Percentiles rank a stretch among this genome's conserved stretches.
Conservation (phyloP, 441 rosid genomes). For the Manihot esculenta region DNA sequence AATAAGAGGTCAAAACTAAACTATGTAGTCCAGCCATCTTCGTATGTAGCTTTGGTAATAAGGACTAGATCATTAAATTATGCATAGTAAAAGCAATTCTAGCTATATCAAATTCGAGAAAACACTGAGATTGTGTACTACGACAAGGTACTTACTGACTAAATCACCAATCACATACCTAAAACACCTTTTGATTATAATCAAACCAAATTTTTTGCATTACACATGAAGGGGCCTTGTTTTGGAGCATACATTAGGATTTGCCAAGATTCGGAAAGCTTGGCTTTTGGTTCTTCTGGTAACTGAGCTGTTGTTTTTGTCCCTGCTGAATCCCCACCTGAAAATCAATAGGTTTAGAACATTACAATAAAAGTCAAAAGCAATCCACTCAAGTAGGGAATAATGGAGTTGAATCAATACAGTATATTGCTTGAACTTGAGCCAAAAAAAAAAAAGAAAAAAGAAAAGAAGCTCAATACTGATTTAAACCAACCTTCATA, state of each 20-base stretch:
- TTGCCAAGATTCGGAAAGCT: slow-evolving; percentile 58
- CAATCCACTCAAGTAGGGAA: not conserved
- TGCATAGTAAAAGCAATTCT: not conserved
- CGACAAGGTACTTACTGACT: slow-evolving; percentile 15
- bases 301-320: slow-evolving; percentile 29
- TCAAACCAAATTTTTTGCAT: slow-evolving; percentile 32
- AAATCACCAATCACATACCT: slow-evolving; percentile 34
- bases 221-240: slow-evolving; percentile 31
- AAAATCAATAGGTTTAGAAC: slow-evolving; percentile 3
- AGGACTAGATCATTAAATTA: not conserved
- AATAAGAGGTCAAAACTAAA: slow-evolving; percentile 2
- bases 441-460: not conserved
- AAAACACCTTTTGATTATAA: slow-evolving; percentile 32
- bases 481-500: too few species aligned
- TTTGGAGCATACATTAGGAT: slow-evolving; percentile 63
- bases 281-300: slow-evolving; percentile 47
- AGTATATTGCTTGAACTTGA: not conserved
- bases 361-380: not conserved
- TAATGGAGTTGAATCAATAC: not conserved
- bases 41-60: not conserved
- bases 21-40: not conserved
- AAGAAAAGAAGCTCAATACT: too few species aligned
- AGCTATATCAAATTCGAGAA: slow-evolving; percentile 14
- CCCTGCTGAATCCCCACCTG: slow-evolving; percentile 44
- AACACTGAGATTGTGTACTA: slow-evolving; percentile 15